phyloP scores from a whole-genome alignment of 192 early-diverging fungal species.

The Allomyces arbusculus region DNA sequence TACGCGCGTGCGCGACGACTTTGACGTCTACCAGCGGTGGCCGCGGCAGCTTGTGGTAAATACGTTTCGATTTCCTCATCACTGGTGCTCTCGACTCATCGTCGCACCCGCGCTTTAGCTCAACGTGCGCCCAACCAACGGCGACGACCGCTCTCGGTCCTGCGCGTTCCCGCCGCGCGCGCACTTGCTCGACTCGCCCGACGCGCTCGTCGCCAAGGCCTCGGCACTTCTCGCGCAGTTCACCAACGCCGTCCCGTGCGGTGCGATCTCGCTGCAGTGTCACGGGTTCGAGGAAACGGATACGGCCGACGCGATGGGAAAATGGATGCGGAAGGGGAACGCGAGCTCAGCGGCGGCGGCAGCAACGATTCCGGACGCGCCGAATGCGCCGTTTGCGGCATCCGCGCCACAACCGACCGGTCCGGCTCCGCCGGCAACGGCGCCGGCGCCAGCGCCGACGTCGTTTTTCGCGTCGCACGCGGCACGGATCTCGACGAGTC shows the following conservation, averaged over 20 bases:
- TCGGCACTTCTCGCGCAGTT: neutral
- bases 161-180: neutral
- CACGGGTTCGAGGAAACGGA: neutral
- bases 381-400: neutral
- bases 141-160: neutral
- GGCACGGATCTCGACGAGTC: neutral
- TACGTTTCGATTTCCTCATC: neutral
- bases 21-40: slow-evolving; percentile 24
- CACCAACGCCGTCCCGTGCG: neutral
- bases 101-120: too few species aligned
- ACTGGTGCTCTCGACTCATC: too few species aligned
- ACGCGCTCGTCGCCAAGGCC: neutral
- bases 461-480: neutral
- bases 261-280: neutral
- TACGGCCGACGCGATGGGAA: neutral
- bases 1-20: slow-evolving; percentile 23
- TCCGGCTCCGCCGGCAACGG: neutral
- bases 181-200: neutral
- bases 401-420: neutral
- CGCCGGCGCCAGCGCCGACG: neutral
- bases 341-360: too few species aligned
- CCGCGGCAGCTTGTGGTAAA: slow-evolving; percentile 24
- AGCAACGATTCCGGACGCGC: neutral
- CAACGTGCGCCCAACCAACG: neutral
- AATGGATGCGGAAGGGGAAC: neutral